Conservation (phyloP, 2,329 filamentous ascomycete genomes). For the Sarocladium oryzae region DNA sequence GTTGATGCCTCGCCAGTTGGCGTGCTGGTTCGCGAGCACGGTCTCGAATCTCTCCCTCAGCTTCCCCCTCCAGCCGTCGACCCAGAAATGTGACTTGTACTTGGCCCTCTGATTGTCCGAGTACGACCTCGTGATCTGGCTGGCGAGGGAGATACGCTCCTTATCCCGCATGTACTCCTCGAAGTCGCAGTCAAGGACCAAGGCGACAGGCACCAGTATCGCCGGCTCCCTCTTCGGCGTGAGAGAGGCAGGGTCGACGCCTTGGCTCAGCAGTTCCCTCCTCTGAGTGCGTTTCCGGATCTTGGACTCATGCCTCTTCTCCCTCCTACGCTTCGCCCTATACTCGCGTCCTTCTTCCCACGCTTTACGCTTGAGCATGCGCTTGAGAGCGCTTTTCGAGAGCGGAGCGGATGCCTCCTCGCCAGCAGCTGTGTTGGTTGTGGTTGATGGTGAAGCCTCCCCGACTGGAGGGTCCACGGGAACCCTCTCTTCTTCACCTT, state of each 20-base stretch:
- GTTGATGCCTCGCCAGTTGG: slow-evolving; percentile 70
- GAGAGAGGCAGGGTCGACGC: slow-evolving; percentile 31
- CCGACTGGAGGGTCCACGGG: background rate
- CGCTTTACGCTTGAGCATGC: slow-evolving; percentile 60
- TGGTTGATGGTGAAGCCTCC: background rate
- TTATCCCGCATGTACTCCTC: slow-evolving; percentile 84
- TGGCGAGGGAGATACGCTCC: slow-evolving; percentile 74
- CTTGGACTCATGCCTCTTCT: slow-evolving; percentile 44
- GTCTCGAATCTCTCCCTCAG: slow-evolving; percentile 76
- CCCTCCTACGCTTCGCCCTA: slow-evolving; percentile 47
- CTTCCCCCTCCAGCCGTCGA: slow-evolving; percentile 72
- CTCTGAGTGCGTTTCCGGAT: slow-evolving; percentile 43
- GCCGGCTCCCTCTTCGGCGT: slow-evolving; percentile 28
- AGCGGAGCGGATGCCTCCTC: slow-evolving; percentile 29
- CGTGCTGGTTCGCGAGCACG: slow-evolving; percentile 62
- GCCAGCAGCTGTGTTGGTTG: slow-evolving; percentile 10
- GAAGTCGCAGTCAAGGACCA: slow-evolving; percentile 89
- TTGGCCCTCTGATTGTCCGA: slow-evolving; percentile 71
- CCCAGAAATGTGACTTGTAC: slow-evolving; percentile 64
- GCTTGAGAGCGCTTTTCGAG: slow-evolving; percentile 85
- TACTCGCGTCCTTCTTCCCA: slow-evolving; percentile 69
- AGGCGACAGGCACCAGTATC: slow-evolving; percentile 63
- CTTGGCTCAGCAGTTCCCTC: slow-evolving; percentile 42
- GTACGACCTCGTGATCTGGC: slow-evolving; percentile 83
- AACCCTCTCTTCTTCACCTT: background rate